Percentiles rank a stretch among this genome's conserved stretches.
Conservation (phyloP, 1,284 basidiomycete genomes). For the Trametes pubescens region DNA sequence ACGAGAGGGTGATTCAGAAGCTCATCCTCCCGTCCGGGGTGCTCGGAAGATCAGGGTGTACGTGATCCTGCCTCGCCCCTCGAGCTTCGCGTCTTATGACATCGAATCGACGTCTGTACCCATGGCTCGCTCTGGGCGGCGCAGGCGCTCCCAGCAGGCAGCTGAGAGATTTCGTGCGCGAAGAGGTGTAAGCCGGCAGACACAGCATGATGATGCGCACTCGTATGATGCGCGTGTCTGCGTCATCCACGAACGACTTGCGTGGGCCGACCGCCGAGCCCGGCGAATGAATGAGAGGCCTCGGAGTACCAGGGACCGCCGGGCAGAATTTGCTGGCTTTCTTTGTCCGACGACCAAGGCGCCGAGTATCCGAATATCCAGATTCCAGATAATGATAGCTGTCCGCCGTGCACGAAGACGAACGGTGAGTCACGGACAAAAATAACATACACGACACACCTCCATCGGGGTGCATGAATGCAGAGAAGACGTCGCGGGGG, state of each 20-base stretch:
- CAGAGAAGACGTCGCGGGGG: conserved; percentile 15
- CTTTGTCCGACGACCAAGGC: background rate
- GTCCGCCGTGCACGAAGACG: conserved; percentile 14
- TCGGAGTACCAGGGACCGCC: conserved; percentile 2
- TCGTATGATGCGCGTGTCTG: conserved; percentile 2
- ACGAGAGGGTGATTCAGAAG: background rate
- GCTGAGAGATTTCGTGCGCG: background rate
- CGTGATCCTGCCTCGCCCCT: conserved; percentile 6
- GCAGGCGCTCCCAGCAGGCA: too few species aligned
- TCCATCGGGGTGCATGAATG: conserved; percentile 13
- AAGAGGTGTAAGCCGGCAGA: background rate
- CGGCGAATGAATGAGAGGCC: conserved; percentile 6
- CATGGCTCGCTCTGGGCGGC: too few species aligned
- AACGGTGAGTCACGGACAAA: background rate
- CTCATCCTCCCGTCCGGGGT: conserved; percentile 9
- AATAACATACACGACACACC: conserved; percentile 11
- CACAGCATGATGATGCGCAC: background rate
- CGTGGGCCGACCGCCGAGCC: conserved; percentile 1
- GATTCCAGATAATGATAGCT: too few species aligned
- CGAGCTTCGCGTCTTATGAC: background rate
- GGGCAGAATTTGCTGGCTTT: background rate
- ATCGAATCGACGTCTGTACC: background rate
- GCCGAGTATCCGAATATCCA: background rate
- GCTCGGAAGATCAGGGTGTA: conserved; percentile 18
- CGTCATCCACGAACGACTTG: background rate